phyloP scores from a whole-genome alignment of 345 rosid genomes.

The Linum trigynum region DNA sequence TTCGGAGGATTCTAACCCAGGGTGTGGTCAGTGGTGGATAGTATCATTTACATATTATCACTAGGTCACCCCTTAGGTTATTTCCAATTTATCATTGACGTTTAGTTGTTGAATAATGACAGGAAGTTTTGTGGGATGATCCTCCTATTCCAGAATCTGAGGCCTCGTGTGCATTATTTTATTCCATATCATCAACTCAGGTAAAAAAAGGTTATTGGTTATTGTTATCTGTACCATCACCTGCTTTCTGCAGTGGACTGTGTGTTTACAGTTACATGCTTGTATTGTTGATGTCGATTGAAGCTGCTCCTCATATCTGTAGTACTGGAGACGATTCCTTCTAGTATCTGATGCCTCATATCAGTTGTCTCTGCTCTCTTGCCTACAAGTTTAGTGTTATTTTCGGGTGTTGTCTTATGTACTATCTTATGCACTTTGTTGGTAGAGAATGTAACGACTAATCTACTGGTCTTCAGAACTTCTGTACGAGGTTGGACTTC shows the following conservation, averaged over 20 bases:
- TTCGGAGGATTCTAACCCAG: too few relatives aligned
- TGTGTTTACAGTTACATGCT: neutral
- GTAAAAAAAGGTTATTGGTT: conserved; percentile 19
- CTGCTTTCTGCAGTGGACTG: neutral
- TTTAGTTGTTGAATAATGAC: conserved; percentile 6
- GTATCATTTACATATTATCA: too few relatives aligned
- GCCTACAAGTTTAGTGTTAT: neutral
- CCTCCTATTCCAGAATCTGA: conserved; percentile 75
- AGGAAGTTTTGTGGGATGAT: conserved; percentile 95
- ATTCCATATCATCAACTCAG: conserved; percentile 96
- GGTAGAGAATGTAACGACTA: neutral
- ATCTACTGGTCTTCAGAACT: neutral
- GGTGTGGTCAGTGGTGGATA: too few relatives aligned
- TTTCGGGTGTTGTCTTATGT: neutral
- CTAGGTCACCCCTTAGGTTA: too few relatives aligned
- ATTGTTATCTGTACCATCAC: neutral
- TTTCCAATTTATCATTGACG: conserved; percentile 8
- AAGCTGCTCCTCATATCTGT: neutral
- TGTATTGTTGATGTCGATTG: neutral
- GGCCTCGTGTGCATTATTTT: conserved; percentile 81
- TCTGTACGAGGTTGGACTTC: neutral
- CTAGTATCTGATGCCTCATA: neutral
- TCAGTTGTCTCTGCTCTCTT: neutral
- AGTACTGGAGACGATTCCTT: neutral
- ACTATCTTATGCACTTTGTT: neutral